Base-by-base conservation (phyloP, 2,329 filamentous ascomycete species). In the Diaporthe citriasiana region DNA sequence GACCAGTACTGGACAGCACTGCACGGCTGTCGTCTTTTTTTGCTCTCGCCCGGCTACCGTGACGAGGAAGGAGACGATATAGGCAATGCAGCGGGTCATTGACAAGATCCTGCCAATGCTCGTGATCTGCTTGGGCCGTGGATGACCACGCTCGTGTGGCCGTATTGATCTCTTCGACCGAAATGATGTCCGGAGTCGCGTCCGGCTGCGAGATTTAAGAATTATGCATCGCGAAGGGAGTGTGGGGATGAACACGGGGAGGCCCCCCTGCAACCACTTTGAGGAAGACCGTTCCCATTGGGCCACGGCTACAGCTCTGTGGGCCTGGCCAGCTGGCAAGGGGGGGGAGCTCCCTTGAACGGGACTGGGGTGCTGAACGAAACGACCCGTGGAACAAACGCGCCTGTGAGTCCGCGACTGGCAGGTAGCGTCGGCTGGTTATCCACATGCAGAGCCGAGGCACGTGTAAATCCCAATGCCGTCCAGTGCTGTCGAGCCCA, bases 381-480 rank as follows among this genome's bases (percentile, higher is more conserved):
- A 60, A 25, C 27, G 53, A 42, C 47, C 40, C 57, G 55, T 33
- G 56, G 70, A 27, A 71, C 27, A 56, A 51, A 60, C 33, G 57
- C 45, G 69, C 25, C 69, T 71, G 33, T 27, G 15, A 47, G 45
- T 38, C 56, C 69, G 55, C 38, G 69, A 60, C 69, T 59, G 51
- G 38, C 19, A 51, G 27, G 60, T 35, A 66, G 60, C 45, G 45
- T 33, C 60, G 60, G 60, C 60, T 47, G 42, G 13, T 42, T 35
- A 25, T 9, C 59, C 25, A 56, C 60, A 59, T 71, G 57, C 63
- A 63, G 47, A 69, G 69, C 74, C 74, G 74, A 75, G 74, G 74
- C 74, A 75, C 42, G 55, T 56, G 72, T 68, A 38, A 59, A 68
- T 71, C 35, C 30, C 25, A 60, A 50, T 71, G 19, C 30, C 15